Percentiles rank a stretch among this genome's conserved stretches.
These are phyloP conservation scores for Backusella parvicylindrica DNA, from an alignment of 192 early-diverging fungal genomes.

Conservation along the genomic window DNA sequence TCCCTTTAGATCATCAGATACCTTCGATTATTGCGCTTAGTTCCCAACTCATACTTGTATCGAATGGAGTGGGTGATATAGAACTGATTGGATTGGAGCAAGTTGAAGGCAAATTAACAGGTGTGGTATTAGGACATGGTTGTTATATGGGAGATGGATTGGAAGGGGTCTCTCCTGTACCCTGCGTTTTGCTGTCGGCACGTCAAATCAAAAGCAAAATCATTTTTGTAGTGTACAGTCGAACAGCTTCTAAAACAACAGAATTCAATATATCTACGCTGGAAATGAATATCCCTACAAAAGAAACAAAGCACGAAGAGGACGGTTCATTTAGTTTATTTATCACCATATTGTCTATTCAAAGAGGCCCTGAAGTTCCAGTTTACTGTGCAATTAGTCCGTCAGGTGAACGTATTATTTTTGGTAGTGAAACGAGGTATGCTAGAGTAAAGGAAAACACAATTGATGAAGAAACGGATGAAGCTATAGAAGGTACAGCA, in stretches of 20 bases:
- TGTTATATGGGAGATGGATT: constrained; percentile 19
- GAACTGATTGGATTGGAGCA: constrained; percentile 21
- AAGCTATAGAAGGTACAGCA: neutral
- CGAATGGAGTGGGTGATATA: constrained; percentile 34
- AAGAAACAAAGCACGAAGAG: neutral
- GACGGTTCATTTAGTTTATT: neutral
- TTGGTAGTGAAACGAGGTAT: constrained; percentile 36
- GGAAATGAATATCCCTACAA: constrained; percentile 10
- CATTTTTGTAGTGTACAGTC: constrained; percentile 20
- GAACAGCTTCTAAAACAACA: neutral
- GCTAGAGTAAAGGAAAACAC: constrained; percentile 19
- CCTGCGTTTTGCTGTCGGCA: constrained; percentile 33
- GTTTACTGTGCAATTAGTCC: constrained; percentile 45
- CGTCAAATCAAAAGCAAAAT: constrained; percentile 22
- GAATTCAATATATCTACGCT: constrained; percentile 19
- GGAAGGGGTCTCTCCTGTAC: constrained; percentile 29
- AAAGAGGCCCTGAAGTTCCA: constrained; percentile 49
- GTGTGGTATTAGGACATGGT: neutral
- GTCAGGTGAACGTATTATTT: constrained; percentile 37
- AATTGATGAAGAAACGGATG: neutral
- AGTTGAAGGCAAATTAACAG: neutral
- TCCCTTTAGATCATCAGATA: constrained; percentile 15
- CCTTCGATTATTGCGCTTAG: constrained; percentile 31
- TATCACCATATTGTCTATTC: constrained; percentile 31
- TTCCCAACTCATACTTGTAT: constrained; percentile 20